These are phyloP conservation scores for Microthlaspi erraticum DNA, from an alignment of 345 rosid species.

Conservation along the genomic window DNA sequence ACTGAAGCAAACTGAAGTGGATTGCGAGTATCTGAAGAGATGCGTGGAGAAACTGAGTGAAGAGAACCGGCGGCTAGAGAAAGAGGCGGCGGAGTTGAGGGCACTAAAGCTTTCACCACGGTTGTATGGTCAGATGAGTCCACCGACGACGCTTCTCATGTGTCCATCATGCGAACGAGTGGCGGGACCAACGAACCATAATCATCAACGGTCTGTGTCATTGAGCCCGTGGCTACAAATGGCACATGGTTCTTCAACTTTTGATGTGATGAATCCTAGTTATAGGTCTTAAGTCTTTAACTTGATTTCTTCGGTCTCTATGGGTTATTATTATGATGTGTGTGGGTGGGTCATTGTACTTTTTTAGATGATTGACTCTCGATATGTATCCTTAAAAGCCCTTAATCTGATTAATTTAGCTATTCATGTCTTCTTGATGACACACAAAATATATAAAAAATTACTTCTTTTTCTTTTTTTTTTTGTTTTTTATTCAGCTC, in stretches of 20 bases:
- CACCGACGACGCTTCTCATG: conserved; percentile 94
- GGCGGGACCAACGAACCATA: conserved; percentile 46
- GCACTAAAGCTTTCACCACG: conserved; percentile 94
- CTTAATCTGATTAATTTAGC: conserved; percentile 25
- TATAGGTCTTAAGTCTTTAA: conserved; percentile 31
- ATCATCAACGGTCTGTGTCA: conserved; percentile 29
- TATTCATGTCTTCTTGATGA: conserved; percentile 26
- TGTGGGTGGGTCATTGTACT: conserved; percentile 41
- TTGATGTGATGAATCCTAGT: conserved; percentile 40
- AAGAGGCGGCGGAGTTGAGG: conserved; percentile 87
- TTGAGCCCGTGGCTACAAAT: conserved; percentile 43
- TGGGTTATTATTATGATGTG: conserved; percentile 12
- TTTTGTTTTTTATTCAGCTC: not conserved
- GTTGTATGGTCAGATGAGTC: conserved; percentile 92
- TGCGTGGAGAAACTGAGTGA: conserved; percentile 93
- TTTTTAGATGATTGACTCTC: conserved; percentile 42
- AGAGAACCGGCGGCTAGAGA: conserved; percentile 90
- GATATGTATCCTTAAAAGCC: conserved; percentile 24
- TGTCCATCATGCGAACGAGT: conserved; percentile 99
- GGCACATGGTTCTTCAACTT: conserved; percentile 39
- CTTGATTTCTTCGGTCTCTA: conserved; percentile 4
- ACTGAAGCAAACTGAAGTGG: conserved; percentile 98
- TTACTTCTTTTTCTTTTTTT: not conserved
- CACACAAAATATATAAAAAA: not conserved
- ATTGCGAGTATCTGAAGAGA: conserved; percentile 89